Evolutionary conservation across 495 filamentous ascomycete genomes (phyloP).

Genomic region (Penicillium angulare): DNA sequence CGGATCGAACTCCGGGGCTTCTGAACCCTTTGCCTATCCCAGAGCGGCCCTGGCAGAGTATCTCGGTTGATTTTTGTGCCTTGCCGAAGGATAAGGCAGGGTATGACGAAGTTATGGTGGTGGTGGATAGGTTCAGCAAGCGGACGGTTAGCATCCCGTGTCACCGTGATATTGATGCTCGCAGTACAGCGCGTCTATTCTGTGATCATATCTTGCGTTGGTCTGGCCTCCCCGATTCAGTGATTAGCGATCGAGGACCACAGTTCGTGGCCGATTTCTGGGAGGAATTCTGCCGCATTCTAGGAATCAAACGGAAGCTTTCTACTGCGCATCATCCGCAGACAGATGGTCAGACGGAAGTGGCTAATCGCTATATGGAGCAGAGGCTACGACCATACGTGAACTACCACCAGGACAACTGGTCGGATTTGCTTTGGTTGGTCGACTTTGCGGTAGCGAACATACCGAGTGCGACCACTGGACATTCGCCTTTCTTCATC

Average conservation of each 20-base stretch:
- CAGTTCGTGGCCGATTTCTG: neutral
- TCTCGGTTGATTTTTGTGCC: no score
- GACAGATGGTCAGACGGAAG: conserved; percentile 30
- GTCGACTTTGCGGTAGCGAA: conserved; percentile 30
- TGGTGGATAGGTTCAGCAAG: no score
- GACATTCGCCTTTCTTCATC: conserved; percentile 16
- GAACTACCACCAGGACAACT: conserved; percentile 32
- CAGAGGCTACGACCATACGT: conserved; percentile 22
- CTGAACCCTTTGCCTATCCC: no score
- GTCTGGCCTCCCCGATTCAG: no score
- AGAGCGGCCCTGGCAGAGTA: no score
- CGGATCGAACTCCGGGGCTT: no score
- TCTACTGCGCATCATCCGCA: conserved; percentile 27
- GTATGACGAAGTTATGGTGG: no score
- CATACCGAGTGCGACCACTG: neutral
- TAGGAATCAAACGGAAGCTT: conserved; percentile 5
- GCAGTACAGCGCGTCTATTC: no score
- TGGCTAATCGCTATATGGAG: conserved; percentile 19
- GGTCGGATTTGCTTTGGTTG: conserved; percentile 17
- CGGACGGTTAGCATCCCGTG: no score
- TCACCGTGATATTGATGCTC: no score
- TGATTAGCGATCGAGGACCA: neutral
- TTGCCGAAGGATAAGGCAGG: no score
- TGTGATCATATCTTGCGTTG: no score
- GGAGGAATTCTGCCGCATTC: neutral